Conservation (phyloP, 2,329 filamentous ascomycete species). For the Curvularia sp. region DNA sequence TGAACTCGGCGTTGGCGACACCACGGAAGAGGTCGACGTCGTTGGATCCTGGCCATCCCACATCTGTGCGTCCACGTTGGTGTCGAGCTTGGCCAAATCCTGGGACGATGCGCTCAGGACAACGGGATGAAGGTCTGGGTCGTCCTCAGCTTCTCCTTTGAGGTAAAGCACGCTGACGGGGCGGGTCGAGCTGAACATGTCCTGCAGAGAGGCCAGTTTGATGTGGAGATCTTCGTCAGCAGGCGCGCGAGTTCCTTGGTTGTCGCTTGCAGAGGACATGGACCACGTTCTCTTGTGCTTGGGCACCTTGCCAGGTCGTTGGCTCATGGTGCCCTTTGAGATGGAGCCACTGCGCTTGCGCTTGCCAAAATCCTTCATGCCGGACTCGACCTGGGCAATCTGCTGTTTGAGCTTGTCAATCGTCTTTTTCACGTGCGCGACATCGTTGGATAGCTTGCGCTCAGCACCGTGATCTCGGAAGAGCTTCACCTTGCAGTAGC, state of each 20-base stretch:
- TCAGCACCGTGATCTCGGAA: constrained; percentile 97
- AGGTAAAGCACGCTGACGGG: constrained; percentile 80
- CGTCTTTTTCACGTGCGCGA: constrained; percentile 92
- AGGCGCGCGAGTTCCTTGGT: constrained; percentile 51
- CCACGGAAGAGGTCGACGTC: constrained; percentile 63
- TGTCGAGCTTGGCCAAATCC: constrained; percentile 63
- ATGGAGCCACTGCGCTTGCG: constrained; percentile 65
- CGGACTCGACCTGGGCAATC: constrained; percentile 75
- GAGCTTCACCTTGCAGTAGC: constrained; percentile 95
- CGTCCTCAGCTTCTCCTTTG: constrained; percentile 77
- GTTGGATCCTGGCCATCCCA: constrained; percentile 60
- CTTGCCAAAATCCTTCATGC: constrained; percentile 66
- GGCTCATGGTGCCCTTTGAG: constrained; percentile 57
- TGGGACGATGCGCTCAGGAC: constrained; percentile 71
- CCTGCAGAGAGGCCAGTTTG: constrained; percentile 79
- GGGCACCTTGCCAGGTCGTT: constrained; percentile 76
- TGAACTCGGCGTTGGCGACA: constrained; percentile 58
- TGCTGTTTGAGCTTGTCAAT: constrained; percentile 97
- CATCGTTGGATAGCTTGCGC: constrained; percentile 91
- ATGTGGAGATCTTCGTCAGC: constrained; percentile 75
- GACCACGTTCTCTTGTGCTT: constrained; percentile 97
- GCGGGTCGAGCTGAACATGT: constrained; percentile 87
- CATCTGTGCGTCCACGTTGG: constrained; percentile 49
- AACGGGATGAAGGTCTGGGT: constrained; percentile 80
- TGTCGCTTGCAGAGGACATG: constrained; percentile 73